A percentile compares a stretch with the other conserved stretches of the same genome.
These are phyloP conservation scores for Macroventuria anomochaeta DNA, from an alignment of 2,329 filamentous ascomycete genomes.

Conservation along the genomic window DNA sequence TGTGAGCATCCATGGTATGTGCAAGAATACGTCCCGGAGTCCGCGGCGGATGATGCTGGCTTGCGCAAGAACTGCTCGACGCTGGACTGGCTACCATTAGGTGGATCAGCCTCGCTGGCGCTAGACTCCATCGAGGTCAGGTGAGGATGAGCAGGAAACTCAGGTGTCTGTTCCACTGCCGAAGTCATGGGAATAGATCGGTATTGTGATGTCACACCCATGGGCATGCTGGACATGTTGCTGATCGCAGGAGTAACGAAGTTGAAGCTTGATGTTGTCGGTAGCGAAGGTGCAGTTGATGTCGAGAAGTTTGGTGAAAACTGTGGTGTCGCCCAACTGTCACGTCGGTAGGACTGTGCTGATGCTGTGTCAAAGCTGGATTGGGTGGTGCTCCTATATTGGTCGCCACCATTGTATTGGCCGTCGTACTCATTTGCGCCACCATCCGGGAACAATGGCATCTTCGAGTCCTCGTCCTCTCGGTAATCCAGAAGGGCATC, in stretches of 20 bases:
- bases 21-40: conserved; percentile 92
- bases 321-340: conserved; percentile 46
- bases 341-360: conserved; percentile 41
- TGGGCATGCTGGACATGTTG: conserved; percentile 42
- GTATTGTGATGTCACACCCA: conserved; percentile 46
- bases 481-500: conserved; percentile 87
- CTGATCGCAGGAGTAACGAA: conserved; percentile 54
- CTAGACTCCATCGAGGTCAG: conserved; percentile 68
- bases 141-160: conserved; percentile 64
- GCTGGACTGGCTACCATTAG: conserved; percentile 52
- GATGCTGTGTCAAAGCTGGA: conserved; percentile 46
- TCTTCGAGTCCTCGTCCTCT: conserved; percentile 72
- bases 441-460: conserved; percentile 74
- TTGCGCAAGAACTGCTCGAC: conserved; percentile 50
- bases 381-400: conserved; percentile 47
- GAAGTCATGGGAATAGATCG: conserved; percentile 41
- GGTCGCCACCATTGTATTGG: conserved; percentile 53
- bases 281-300: conserved; percentile 38
- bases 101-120: conserved; percentile 59
- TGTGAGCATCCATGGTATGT: conserved; percentile 90
- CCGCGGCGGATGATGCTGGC: conserved; percentile 71
- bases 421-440: conserved; percentile 59
- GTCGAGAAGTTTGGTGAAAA: conserved; percentile 44
- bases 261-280: conserved; percentile 50
- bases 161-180: conserved; percentile 55